Percentiles rank a stretch among this genome's conserved stretches.
These are phyloP conservation scores for Tetracentron sinense DNA, from an alignment of 164 flowering plant species.

Conservation along the genomic window DNA sequence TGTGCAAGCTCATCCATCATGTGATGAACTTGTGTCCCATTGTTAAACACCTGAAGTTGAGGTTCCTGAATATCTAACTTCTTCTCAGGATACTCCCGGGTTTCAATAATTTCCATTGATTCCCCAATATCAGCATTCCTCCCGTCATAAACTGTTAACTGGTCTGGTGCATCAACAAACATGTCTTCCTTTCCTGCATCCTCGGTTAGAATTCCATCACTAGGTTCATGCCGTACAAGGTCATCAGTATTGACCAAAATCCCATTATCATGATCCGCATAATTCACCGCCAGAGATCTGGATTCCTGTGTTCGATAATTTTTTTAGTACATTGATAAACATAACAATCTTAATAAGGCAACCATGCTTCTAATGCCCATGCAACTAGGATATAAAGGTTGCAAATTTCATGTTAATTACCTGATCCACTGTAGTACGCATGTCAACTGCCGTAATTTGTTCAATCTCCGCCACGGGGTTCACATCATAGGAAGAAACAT, in stretches of 20 bases:
- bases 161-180: conserved; percentile 75
- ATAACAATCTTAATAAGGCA: background rate
- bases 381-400: background rate
- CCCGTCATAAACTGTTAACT: conserved; percentile 28
- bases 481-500: background rate
- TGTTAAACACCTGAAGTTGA: conserved; percentile 23
- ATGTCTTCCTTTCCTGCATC: conserved; percentile 61
- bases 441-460: background rate
- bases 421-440: conserved; percentile 8
- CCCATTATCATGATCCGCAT: conserved; percentile 23
- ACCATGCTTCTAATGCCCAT: background rate
- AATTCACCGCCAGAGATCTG: conserved; percentile 22
- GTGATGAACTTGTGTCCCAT: conserved; percentile 20
- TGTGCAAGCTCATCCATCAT: conserved; percentile 40
- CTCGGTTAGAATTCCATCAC: conserved; percentile 34
- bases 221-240: conserved; percentile 16
- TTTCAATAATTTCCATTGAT: conserved; percentile 13
- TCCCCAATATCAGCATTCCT: conserved; percentile 24
- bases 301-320: conserved; percentile 24
- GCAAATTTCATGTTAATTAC: background rate
- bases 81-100: conserved; percentile 25
- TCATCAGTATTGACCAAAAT: conserved; percentile 15
- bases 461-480: background rate
- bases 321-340: conserved; percentile 1
- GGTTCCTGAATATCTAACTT: conserved; percentile 15